Conservation (phyloP, 2,329 filamentous ascomycete species). For the Pyrenophora tritici-repentis region DNA sequence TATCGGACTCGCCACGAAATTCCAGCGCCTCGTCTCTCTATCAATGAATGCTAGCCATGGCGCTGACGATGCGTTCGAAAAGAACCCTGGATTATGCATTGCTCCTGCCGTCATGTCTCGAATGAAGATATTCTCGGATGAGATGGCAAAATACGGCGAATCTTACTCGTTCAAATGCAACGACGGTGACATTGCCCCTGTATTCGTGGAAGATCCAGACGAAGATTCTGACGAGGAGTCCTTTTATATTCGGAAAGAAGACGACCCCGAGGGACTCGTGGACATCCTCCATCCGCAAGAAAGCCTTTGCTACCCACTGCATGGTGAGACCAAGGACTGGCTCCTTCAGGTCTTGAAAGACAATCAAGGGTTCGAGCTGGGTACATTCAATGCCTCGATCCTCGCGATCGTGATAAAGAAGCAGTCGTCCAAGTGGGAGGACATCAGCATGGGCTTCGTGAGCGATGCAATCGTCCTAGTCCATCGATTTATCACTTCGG, state of each 20-base stretch:
- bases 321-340: neutral
- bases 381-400: slow-evolving; percentile 52
- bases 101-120: slow-evolving; percentile 4
- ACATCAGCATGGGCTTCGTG: slow-evolving; percentile 56
- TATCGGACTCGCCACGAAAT: slow-evolving; percentile 6
- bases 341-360: slow-evolving; percentile 1
- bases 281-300: slow-evolving; percentile 1
- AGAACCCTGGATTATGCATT: slow-evolving; percentile 3
- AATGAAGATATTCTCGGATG: slow-evolving; percentile 1
- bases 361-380: slow-evolving; percentile 57
- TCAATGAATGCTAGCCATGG: slow-evolving; percentile 4
- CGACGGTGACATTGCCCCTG: neutral
- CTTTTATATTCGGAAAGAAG: slow-evolving; percentile 1
- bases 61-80: slow-evolving; percentile 2
- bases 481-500: slow-evolving; percentile 56
- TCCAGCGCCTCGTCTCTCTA: slow-evolving; percentile 4
- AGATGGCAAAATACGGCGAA: slow-evolving; percentile 1
- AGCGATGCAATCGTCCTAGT: slow-evolving; percentile 57
- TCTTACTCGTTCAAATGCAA: neutral
- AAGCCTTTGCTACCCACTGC: neutral
- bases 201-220: neutral
- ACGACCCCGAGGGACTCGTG: neutral
- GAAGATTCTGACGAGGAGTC: neutral
- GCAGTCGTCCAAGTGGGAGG: slow-evolving; percentile 60
- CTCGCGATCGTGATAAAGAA: slow-evolving; percentile 56